Percentiles rank a stretch among this genome's conserved stretches.
Conservation (phyloP, 768 basidiomycete genomes). For the Suillus placidus region DNA sequence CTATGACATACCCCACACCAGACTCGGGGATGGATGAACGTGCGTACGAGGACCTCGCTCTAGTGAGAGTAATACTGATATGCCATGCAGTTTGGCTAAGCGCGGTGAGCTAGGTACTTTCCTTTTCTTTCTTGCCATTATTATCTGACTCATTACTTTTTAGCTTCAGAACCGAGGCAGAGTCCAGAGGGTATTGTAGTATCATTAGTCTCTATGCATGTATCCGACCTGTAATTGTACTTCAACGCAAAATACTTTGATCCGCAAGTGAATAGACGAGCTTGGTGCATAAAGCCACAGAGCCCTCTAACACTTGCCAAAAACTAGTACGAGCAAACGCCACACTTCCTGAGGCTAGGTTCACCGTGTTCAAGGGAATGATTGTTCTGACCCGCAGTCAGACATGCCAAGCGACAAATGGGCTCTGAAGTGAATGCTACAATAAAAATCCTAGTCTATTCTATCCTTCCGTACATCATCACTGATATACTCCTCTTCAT, state of each 20-base stretch:
- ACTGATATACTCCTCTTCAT: constrained; percentile 44
- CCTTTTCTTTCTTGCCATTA: too few relatives aligned
- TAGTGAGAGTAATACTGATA: too few relatives aligned
- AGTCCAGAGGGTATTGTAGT: neutral
- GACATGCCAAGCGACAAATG: neutral
- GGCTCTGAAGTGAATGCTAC: neutral
- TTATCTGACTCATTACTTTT: too few relatives aligned
- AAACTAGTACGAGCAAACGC: neutral
- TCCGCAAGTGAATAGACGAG: neutral
- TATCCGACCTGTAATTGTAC: neutral
- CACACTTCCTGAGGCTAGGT: neutral
- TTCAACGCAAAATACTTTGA: neutral
- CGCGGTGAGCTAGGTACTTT: too few relatives aligned
- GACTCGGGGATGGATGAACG: too few relatives aligned
- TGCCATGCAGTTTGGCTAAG: too few relatives aligned
- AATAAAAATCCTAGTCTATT: neutral
- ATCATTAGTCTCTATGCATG: neutral
- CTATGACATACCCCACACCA: too few relatives aligned
- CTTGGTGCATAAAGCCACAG: neutral
- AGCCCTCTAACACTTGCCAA: neutral
- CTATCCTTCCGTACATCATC: constrained; percentile 15
- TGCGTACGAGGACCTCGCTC: too few relatives aligned
- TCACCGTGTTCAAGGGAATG: neutral
- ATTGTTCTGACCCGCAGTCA: neutral
- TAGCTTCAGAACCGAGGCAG: too few relatives aligned